Conservation (phyloP, 768 basidiomycete species). For the Pleurotus giganteus region DNA sequence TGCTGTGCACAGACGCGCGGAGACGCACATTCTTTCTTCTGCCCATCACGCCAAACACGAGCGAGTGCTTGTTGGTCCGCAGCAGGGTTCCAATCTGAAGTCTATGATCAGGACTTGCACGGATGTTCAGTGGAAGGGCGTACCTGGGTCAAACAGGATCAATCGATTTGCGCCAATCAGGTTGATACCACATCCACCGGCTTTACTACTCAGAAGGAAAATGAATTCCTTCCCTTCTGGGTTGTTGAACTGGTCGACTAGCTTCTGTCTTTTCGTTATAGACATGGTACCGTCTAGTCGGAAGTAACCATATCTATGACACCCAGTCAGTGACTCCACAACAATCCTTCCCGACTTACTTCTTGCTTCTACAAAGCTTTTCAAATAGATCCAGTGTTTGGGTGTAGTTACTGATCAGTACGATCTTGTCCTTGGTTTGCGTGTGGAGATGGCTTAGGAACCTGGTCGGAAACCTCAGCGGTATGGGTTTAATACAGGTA, state of each 20-base stretch:
- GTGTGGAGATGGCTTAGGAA: conserved; percentile 82
- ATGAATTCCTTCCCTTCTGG: conserved; percentile 92
- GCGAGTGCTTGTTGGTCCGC: conserved; percentile 98
- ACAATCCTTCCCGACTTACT: conserved; percentile 55
- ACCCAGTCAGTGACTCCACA: not conserved
- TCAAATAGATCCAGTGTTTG: conserved; percentile 94
- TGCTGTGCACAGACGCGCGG: not conserved
- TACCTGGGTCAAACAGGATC: conserved; percentile 94
- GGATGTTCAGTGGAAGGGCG: conserved; percentile 14
- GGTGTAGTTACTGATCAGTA: conserved; percentile 95
- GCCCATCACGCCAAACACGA: conserved; percentile 98
- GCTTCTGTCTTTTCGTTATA: conserved; percentile 88
- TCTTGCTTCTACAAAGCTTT: conserved; percentile 80
- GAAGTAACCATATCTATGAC: conserved; percentile 78
- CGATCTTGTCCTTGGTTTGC: conserved; percentile 90
- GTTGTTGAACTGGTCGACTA: conserved; percentile 95
- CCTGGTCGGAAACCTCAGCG: conserved; percentile 34
- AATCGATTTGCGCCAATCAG: conserved; percentile 93
- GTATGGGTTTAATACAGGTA: not conserved
- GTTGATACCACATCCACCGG: conserved; percentile 96
- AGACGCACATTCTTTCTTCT: conserved; percentile 95
- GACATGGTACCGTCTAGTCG: conserved; percentile 95
- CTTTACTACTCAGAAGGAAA: conserved; percentile 92
- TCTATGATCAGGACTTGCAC: conserved; percentile 1
- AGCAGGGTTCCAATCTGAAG: conserved; percentile 93